Evolutionary conservation across 2,329 filamentous ascomycete genomes (phyloP), one percentile per base, ranked within the genome.

Genomic region (Hortaea werneckii): DNA sequence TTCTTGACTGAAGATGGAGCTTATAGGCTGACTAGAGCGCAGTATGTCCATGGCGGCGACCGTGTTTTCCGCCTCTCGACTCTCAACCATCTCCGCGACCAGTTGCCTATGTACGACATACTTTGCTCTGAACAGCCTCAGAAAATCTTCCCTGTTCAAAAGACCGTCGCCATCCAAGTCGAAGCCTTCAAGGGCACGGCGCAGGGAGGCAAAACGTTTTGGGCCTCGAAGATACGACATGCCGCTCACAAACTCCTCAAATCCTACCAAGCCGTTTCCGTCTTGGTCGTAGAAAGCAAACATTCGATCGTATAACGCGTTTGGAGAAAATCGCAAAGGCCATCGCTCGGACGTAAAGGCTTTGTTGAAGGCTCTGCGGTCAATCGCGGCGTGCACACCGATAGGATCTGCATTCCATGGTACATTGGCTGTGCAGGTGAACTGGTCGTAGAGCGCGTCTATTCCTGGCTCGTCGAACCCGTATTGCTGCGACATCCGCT

Each of bases 201-300:
- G 73, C 37, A 90, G 72, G 52, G 85, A 81, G 54, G 86, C 80
- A 55, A 83, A 68, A 26, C 75, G 74, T 45, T 69, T 69, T 45
- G 75, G 75, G 27, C 74, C 72, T 48, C 78, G 75, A 48, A 83
- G 67, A 42, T 76, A 76, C 4, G 87, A 82, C 41, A 95, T 72
- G 1, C 87, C 92, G 47, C 83, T 80, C 26, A 96, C 69, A 59
- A 95, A 98, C 62, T 98, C 92, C 41, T 87, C 77, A 55, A 98
- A 96, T 6, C 86, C 85, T 57, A 98, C 95, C 6, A 94, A 71
- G 20, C 85, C 85, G 61, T 98, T 87, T 37, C 80, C 77, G 63
- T 96, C 90, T 29, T 82, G 85, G 65, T 98, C 92, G 64, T 95
- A 98, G 64, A 95, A 95, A 42, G 85, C 80, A 67, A 96, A 98